Evolutionary conservation across 768 basidiomycete genomes (phyloP).

Genomic region (Lactarius akahatsu): DNA sequence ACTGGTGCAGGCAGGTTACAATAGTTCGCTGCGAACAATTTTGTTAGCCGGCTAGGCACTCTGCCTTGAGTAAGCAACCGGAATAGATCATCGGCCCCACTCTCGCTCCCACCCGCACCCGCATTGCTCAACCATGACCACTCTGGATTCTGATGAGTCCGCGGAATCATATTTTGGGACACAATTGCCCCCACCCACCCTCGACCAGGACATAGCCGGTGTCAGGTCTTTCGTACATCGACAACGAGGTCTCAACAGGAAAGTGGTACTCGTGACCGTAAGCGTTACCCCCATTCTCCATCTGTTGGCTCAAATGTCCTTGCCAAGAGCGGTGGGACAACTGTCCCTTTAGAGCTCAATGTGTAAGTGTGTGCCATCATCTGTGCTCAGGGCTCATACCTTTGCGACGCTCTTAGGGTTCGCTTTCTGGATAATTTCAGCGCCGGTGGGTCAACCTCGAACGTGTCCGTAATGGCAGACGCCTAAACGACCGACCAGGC

Average conservation of each 20-base stretch:
- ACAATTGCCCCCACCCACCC: slow-evolving; percentile 71
- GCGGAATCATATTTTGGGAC: slow-evolving; percentile 90
- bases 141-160: slow-evolving; percentile 8
- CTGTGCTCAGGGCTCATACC: slow-evolving; percentile 26
- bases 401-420: slow-evolving; percentile 58
- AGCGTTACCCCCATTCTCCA: slow-evolving; percentile 35
- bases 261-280: slow-evolving; percentile 93
- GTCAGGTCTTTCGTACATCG: slow-evolving; percentile 68
- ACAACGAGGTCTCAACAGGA: slow-evolving; percentile 62
- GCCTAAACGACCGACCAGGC: slow-evolving; percentile 45
- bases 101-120: background rate
- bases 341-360: slow-evolving; percentile 96
- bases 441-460: slow-evolving; percentile 59
- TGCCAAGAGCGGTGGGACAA: slow-evolving; percentile 92
- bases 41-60: too few relatives aligned
- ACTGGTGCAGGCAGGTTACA: too few relatives aligned
- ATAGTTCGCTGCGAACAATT: too few relatives aligned
- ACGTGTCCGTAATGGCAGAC: slow-evolving; percentile 6
- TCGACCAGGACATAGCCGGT: slow-evolving; percentile 63
- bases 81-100: background rate
- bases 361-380: slow-evolving; percentile 65
- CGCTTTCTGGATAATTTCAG: slow-evolving; percentile 99
- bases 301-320: background rate
- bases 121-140: slow-evolving; percentile 7
- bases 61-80: background rate